Base-by-base conservation (phyloP, 2,329 filamentous ascomycete species). In the Fusarium avenaceum region DNA sequence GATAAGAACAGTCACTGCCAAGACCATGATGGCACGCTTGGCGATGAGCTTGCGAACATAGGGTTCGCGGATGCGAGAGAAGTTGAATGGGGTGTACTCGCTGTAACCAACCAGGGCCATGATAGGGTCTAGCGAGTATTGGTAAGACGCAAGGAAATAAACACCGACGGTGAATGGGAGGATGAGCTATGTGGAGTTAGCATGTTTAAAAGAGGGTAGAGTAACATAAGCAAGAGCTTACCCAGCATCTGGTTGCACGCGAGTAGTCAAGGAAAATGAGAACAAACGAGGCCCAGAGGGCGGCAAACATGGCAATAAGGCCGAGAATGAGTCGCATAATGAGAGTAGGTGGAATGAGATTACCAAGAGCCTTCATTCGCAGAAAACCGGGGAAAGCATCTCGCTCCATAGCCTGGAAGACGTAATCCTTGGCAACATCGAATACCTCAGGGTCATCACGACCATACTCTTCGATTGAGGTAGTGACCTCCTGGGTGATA, bases 351-450 rank as follows among this genome's bases (percentile, higher is more conserved):
- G 95, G 96, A 28, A 99, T 95, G 15, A 99, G 86, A 76, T 99
- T 99, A 63, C 96, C 96, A 24, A 99, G 85, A 4, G 96, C 96
- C 82, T 98, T 98, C 81, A 93, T 93, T 76, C 95, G 88, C 61
- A 99, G 85, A 80, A 99, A 99, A 1, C 95, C 95, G 1, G 96
- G 96, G 77, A 97, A 99, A n/a, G 96, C 96, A 81, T 99, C 96
- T 57, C 96, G 89, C 81, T 99, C 96, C 96, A 99, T 99, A 33
- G 96, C 96, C 81, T 99, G 96, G 80, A 98, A 99, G 66, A 98
- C 96, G 78, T 98, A 99, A 82, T 99, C 96, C 83, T 99, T 99
- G 55, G 96, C 96, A 20, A 93, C 90, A 77, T 98, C 96, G 74
- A 99, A 99, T 14, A 99, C 92, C 79, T 99, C 96, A 0, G 96